Conservation (phyloP, 495 filamentous ascomycete species). For the Bryoglossum gracile region DNA sequence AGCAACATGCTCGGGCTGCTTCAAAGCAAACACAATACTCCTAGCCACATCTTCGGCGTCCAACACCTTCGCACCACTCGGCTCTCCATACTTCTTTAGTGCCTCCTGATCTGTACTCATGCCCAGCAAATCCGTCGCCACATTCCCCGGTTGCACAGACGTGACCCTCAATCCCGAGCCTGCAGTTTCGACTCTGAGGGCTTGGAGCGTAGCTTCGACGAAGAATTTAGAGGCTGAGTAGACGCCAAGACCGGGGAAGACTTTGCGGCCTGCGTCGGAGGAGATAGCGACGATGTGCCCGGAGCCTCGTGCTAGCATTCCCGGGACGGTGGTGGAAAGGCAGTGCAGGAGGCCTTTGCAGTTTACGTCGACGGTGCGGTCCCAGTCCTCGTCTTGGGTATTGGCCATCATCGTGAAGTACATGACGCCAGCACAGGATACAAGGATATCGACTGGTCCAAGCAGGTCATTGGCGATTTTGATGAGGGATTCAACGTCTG, state of each 20-base stretch:
- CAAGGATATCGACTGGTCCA: slow-evolving; percentile 57
- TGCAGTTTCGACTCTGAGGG: slow-evolving; percentile 57
- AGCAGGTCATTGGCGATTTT: slow-evolving; percentile 44
- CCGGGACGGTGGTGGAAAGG: slow-evolving; percentile 49
- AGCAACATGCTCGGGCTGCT: slow-evolving; percentile 57
- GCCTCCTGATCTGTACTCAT: slow-evolving; percentile 63
- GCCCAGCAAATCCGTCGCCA: slow-evolving; percentile 51
- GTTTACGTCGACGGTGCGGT: slow-evolving; percentile 63
- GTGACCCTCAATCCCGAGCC: slow-evolving; percentile 58
- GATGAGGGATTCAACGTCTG: slow-evolving; percentile 49
- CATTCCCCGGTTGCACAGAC: slow-evolving; percentile 60
- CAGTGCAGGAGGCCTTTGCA: slow-evolving; percentile 65
- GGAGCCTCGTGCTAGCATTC: slow-evolving; percentile 52
- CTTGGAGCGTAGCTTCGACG: slow-evolving; percentile 62
- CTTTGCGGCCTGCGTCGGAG: slow-evolving; percentile 61
- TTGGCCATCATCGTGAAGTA: slow-evolving; percentile 72
- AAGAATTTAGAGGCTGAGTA: slow-evolving; percentile 70
- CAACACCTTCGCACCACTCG: slow-evolving; percentile 56
- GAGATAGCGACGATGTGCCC: slow-evolving; percentile 64
- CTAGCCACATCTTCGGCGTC: slow-evolving; percentile 55
- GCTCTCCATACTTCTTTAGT: slow-evolving; percentile 61
- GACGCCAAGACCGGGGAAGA: slow-evolving; percentile 66
- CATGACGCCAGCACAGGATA: slow-evolving; percentile 67
- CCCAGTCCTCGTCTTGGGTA: slow-evolving; percentile 55
- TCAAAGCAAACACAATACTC: slow-evolving; percentile 56